Percentiles rank a stretch among this genome's conserved stretches.
Conservation (phyloP, 176 grass and related monocot species). For the Carex littledalei region DNA sequence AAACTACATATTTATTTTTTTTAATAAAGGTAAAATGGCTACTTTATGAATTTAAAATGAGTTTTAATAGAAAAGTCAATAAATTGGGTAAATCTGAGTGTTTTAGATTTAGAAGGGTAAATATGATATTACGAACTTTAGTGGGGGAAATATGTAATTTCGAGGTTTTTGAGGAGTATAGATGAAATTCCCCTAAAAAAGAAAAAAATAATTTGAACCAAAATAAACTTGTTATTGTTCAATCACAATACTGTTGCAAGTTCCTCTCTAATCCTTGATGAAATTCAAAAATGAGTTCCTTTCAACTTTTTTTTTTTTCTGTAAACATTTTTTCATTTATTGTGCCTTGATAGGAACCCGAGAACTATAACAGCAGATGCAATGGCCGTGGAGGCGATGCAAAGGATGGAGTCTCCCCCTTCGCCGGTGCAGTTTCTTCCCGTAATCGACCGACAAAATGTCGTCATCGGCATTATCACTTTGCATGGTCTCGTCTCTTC, state of each 20-base stretch:
- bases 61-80: no score
- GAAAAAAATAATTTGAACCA: neutral
- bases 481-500: conserved; percentile 87
- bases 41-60: no score
- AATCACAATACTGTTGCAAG: neutral
- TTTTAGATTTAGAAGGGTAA: no score
- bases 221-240: neutral
- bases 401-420: conserved; percentile 77
- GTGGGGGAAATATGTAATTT: no score
- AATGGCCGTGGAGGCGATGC: conserved; percentile 87
- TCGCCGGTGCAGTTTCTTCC: conserved; percentile 89
- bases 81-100: no score
- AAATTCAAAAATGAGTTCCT: neutral
- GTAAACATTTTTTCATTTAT: neutral
- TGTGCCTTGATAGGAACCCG: conserved; percentile 42
- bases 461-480: conserved; percentile 74
- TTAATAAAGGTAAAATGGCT: no score
- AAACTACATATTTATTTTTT: no score
- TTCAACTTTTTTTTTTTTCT: neutral
- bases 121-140: no score
- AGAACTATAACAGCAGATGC: conserved; percentile 76
- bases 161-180: no score
- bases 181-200: no score
- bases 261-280: neutral
- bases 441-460: conserved; percentile 51